A percentile compares a stretch with the other conserved stretches of the same genome.
Evolutionary conservation across 495 filamentous ascomycete species (phyloP).

Genomic region (Oleoguttula mirabilis): DNA sequence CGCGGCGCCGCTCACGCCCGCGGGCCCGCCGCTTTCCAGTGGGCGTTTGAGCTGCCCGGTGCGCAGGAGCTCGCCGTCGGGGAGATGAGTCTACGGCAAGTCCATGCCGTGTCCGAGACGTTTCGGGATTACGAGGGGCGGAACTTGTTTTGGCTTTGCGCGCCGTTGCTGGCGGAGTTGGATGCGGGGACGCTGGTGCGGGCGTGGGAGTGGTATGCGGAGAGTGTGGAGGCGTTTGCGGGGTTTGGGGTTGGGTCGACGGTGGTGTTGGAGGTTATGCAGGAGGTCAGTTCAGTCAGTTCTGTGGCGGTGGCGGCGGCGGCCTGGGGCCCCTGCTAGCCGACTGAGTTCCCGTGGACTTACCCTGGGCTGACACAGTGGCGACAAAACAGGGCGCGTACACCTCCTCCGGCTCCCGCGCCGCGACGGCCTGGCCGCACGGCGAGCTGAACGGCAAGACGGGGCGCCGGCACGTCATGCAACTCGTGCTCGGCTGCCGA

Average conservation of each 20-base stretch:
- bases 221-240: slow-evolving; percentile 11
- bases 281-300: slow-evolving; percentile 21
- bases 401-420: slow-evolving; percentile 15
- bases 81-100: slow-evolving; percentile 15
- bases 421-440: slow-evolving; percentile 23
- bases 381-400: slow-evolving; percentile 18
- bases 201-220: slow-evolving; percentile 25
- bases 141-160: slow-evolving; percentile 21
- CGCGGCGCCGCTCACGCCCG: slow-evolving; percentile 24
- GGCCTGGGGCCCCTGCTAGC: no score
- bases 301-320: no score
- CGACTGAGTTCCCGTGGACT: no score
- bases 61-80: slow-evolving; percentile 13
- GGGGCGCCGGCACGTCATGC: slow-evolving; percentile 22
- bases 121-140: slow-evolving; percentile 13
- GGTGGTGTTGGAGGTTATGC: slow-evolving; percentile 27
- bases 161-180: slow-evolving; percentile 17
- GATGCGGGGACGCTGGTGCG: slow-evolving; percentile 18
- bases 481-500: slow-evolving; percentile 19
- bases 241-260: slow-evolving; percentile 17
- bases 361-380: no score
- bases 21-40: slow-evolving; percentile 21
- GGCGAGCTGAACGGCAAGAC: no score
- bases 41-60: slow-evolving; percentile 24
- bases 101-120: slow-evolving; percentile 19